Conservation (phyloP, 2,329 filamentous ascomycete species). For the Tolypocladium cylindrosporum region DNA sequence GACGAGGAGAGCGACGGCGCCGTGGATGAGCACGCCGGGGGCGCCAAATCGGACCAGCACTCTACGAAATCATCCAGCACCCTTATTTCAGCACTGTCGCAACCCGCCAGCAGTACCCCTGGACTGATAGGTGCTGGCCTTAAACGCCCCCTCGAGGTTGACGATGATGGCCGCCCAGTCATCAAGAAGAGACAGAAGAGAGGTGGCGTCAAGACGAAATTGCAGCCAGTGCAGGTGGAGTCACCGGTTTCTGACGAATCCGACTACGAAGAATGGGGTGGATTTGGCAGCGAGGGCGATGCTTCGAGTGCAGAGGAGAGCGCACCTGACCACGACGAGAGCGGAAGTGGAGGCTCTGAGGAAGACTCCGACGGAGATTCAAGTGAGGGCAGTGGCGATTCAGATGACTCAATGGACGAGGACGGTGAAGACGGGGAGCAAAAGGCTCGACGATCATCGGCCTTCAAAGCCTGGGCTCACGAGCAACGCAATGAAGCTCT, state of each 20-base stretch:
- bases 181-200: conserved; percentile 74
- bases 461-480: conserved; percentile 91
- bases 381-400: conserved; percentile 19
- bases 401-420: conserved; percentile 19
- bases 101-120: not conserved
- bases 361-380: conserved; percentile 18
- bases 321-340: conserved; percentile 14
- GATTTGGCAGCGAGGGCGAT: conserved; percentile 44
- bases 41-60: not conserved
- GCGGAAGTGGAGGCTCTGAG: conserved; percentile 13
- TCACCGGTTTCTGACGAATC: conserved; percentile 25
- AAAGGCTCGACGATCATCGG: conserved; percentile 35
- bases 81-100: conserved; percentile 2
- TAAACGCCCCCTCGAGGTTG: conserved; percentile 76
- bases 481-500: conserved; percentile 77
- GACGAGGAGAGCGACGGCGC: conserved; percentile 13
- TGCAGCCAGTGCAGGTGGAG: conserved; percentile 32
- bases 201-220: conserved; percentile 48
- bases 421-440: conserved; percentile 14
- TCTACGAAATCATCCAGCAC: conserved; percentile 2
- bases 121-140: conserved; percentile 60
- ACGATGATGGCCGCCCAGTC: conserved; percentile 68
- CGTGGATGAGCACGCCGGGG: conserved; percentile 9
- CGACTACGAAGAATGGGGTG: conserved; percentile 47
- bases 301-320: conserved; percentile 12